These are phyloP conservation scores for Pichia pseudocactophila DNA, from an alignment of 805 yeast species.

Conservation along the genomic window DNA sequence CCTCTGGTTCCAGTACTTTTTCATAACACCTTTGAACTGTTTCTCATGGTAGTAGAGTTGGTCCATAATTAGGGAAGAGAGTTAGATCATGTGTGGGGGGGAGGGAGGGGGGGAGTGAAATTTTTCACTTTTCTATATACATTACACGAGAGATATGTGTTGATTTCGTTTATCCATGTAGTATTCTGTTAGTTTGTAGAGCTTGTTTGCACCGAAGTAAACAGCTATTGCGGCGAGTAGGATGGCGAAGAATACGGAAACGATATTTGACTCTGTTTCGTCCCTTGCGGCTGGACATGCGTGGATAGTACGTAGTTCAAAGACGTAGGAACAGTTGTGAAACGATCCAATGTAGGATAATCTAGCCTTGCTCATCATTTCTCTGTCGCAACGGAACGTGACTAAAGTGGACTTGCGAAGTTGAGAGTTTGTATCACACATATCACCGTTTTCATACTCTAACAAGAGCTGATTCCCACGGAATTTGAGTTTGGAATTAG, in stretches of 20 bases:
- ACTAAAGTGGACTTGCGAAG: constrained; percentile 51
- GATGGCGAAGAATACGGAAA: constrained; percentile 52
- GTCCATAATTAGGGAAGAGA: constrained; percentile 2
- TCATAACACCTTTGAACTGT: constrained; percentile 18
- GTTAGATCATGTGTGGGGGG: background rate
- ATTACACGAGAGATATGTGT: background rate
- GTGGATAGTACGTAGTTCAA: constrained; percentile 75
- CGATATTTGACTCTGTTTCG: constrained; percentile 47
- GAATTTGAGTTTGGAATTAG: constrained; percentile 50
- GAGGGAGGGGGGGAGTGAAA: background rate
- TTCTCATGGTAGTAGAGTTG: constrained; percentile 8
- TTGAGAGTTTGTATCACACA: constrained; percentile 32
- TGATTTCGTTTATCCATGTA: constrained; percentile 3
- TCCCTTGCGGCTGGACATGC: constrained; percentile 79
- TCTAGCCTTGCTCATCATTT: constrained; percentile 53
- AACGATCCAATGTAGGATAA: constrained; percentile 61
- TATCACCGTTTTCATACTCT: constrained; percentile 62
- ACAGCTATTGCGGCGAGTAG: constrained; percentile 33
- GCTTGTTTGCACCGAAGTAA: constrained; percentile 35
- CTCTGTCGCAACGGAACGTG: constrained; percentile 73
- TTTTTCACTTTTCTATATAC: too few relatives aligned
- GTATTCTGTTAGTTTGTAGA: constrained; percentile 27
- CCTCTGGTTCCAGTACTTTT: constrained; percentile 58
- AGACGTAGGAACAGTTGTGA: constrained; percentile 73
- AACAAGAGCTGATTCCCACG: constrained; percentile 64